These are phyloP conservation scores for Drechmeria coniospora DNA, from an alignment of 2,329 filamentous ascomycete genomes.

Conservation along the genomic window DNA sequence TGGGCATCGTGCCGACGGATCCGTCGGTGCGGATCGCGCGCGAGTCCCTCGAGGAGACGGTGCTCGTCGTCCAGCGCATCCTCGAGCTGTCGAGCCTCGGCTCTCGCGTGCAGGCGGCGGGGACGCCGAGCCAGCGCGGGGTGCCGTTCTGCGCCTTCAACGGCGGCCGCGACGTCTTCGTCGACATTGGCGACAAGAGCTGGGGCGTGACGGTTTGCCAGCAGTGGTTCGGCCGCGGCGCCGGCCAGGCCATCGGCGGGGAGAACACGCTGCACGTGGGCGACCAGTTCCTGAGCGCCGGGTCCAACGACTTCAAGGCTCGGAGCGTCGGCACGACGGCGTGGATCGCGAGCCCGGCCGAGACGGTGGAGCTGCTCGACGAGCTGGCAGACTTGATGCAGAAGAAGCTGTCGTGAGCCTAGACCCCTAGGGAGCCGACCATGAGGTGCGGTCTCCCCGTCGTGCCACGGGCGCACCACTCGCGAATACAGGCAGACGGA, in stretches of 20 bases:
- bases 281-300: constrained; percentile 90
- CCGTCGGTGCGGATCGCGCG: constrained; percentile 55
- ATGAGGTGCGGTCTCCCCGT: too few relatives aligned
- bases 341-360: constrained; percentile 85
- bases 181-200: constrained; percentile 95
- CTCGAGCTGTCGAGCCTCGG: constrained; percentile 61
- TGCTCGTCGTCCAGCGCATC: constrained; percentile 84
- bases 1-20: constrained; percentile 54
- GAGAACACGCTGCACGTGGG: constrained; percentile 84
- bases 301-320: constrained; percentile 94
- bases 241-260: constrained; percentile 38
- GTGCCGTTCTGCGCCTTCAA: constrained; percentile 98
- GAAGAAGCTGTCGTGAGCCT: not conserved
- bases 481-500: too few relatives aligned
- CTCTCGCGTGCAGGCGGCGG: constrained; percentile 13
- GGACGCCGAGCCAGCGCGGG: constrained; percentile 10
- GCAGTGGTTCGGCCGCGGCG: constrained; percentile 57
- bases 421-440: too few relatives aligned
- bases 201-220: constrained; percentile 92
- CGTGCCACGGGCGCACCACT: too few relatives aligned
- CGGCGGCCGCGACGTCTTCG: constrained; percentile 92
- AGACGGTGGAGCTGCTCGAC: constrained; percentile 81
- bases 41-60: constrained; percentile 89
- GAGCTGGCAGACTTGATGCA: constrained; percentile 51
- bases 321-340: constrained; percentile 83